A percentile compares a stretch with the other conserved stretches of the same genome.
Conservation (phyloP, 441 rosid species). For the Corymbia calophylla region DNA sequence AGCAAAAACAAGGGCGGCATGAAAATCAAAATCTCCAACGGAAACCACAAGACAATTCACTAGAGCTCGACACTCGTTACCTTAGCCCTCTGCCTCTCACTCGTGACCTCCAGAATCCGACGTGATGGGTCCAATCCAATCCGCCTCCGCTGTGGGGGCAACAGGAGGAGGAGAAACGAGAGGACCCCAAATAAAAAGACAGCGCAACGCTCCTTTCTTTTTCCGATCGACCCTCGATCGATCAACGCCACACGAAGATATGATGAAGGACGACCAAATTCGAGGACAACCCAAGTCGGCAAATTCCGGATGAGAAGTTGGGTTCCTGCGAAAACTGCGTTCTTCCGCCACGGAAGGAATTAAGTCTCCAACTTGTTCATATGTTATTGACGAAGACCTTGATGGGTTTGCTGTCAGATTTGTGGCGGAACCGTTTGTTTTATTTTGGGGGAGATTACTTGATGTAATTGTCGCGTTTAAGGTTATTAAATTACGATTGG, state of each 20-base stretch:
- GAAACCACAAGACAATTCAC: not conserved
- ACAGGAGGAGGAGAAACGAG: not conserved
- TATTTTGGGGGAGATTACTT: not conserved
- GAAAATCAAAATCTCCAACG: not conserved
- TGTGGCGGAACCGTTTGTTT: not conserved
- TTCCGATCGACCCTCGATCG: not conserved
- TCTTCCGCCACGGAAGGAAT: not conserved
- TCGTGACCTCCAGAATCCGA: conserved; percentile 14
- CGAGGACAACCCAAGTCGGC: conserved; percentile 18
- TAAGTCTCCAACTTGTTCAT: not conserved
- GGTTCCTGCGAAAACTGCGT: not conserved
- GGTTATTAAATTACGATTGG: not conserved
- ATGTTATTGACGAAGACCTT: not conserved
- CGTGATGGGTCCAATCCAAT: conserved; percentile 2
- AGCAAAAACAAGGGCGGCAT: not conserved
- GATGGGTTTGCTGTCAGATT: not conserved
- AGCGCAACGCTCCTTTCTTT: not conserved
- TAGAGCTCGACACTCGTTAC: not conserved
- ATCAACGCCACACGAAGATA: not conserved
- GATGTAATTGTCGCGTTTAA: not conserved
- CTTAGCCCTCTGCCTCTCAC: not conserved
- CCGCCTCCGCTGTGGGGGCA: not conserved
- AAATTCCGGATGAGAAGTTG: conserved; percentile 1
- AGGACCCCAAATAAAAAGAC: not conserved
- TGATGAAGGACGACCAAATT: not conserved